Conservation (phyloP, 1,284 basidiomycete genomes). For the Stygiomarasmius scandens region DNA sequence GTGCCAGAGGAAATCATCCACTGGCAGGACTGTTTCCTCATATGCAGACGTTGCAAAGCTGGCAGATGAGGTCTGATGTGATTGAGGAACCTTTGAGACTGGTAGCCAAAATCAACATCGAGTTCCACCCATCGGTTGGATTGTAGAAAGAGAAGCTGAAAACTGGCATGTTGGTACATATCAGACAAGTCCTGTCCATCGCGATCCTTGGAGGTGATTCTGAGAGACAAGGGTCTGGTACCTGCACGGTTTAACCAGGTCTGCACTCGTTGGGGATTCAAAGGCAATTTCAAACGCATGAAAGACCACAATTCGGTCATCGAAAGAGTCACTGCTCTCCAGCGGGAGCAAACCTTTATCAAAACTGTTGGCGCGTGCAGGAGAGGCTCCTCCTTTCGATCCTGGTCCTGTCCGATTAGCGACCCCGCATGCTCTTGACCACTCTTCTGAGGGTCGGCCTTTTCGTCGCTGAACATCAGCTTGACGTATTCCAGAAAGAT, state of each 20-base stretch:
- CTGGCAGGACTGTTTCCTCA: not conserved
- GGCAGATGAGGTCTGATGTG: not conserved
- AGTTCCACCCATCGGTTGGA: not conserved
- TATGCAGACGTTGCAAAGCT: not conserved
- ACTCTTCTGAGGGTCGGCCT: not conserved
- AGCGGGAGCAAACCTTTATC: not conserved
- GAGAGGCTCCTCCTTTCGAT: not conserved
- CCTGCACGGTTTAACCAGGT: not conserved
- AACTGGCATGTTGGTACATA: not conserved
- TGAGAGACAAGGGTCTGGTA: not conserved
- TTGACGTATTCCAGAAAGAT: not conserved
- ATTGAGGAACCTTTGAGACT: not conserved
- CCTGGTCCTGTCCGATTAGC: no score
- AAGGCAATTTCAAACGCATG: not conserved
- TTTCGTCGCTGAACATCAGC: not conserved
- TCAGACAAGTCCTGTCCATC: not conserved
- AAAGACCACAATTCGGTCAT: not conserved
- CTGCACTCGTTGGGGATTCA: not conserved
- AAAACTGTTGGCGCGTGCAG: not conserved
- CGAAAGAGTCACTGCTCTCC: not conserved
- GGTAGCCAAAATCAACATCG: not conserved
- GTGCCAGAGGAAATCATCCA: not conserved
- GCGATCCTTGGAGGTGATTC: not conserved
- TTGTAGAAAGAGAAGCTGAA: not conserved
- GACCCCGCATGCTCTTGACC: no score